Evolutionary conservation across 2,329 filamentous ascomycete genomes (phyloP), one percentile per base, ranked within the genome.

Genomic region (Penicillium corylophilum): DNA sequence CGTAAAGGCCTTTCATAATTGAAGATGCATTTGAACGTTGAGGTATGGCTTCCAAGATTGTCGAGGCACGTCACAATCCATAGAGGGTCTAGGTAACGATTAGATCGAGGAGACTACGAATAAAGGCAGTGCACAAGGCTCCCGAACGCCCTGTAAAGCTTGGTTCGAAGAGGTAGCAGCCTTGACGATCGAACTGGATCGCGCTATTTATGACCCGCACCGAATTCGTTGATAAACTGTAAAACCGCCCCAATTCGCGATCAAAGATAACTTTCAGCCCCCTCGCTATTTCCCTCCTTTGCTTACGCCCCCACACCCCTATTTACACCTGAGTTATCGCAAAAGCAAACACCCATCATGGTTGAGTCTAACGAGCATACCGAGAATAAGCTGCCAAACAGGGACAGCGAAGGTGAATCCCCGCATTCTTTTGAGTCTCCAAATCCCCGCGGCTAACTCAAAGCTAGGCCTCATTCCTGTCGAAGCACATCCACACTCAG

Each of bases 401-500:
- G 26, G 33, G 46, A 53, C 38, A 49, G 46, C 38, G 51, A 53
- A 42, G 51, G 51, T 50, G 10, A 46, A 24, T 38, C 35, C 16
- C 35, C 16, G 33, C n/a, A 36, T 10, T 20, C n/a, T 8, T 18
- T 4, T 16, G 4, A 4, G n/a, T 10, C 9, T 12, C 18, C 12
- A 9, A 22, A 38, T 20, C 18, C 8, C 35, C 33, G 7, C 4
- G 16, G 20, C 26, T 40, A 8, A 52, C 24, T 45, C 20, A 24
- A 4, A 46, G 26, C 16, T 31, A 58, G 55, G 55, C 20, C 53
- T 58, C 10, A 58, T 58, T 35, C 55, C 55, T 31, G 45, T 56
- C 36, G 53, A 53, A 26, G 20, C 47, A 20, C 46, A 40, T 38
- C 40, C 46, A 41, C 38, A 49, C 46, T 40, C 40, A 7, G 29